Conservation (phyloP, 768 basidiomycete genomes). For the Pulveroboletus sp. region DNA sequence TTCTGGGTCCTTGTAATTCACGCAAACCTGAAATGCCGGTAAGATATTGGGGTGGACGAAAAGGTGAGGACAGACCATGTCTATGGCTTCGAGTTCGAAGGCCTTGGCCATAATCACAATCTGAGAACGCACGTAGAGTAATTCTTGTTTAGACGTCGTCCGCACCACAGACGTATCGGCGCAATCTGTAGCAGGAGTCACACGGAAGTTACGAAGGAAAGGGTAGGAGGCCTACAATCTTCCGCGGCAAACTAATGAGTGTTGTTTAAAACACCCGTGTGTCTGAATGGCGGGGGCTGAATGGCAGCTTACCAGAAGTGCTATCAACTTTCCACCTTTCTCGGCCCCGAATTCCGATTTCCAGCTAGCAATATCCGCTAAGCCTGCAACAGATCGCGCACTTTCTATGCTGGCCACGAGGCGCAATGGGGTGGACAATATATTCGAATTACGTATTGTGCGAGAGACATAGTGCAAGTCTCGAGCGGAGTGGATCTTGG, state of each 20-base stretch:
- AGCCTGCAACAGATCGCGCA: constrained; percentile 61
- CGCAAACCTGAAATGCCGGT: constrained; percentile 58
- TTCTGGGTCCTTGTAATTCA: constrained; percentile 73
- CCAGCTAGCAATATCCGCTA: constrained; percentile 71
- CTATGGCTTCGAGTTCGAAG: constrained; percentile 79
- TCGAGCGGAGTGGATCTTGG: constrained; percentile 70
- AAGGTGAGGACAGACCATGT: constrained; percentile 58
- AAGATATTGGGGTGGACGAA: not conserved
- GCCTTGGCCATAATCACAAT: constrained; percentile 81
- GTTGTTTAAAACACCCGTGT: not conserved
- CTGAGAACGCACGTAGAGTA: constrained; percentile 79
- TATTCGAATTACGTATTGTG: constrained; percentile 15
- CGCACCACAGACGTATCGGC: constrained; percentile 83
- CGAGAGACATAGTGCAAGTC: constrained; percentile 63
- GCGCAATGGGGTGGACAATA: constrained; percentile 39
- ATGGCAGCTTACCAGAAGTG: constrained; percentile 46
- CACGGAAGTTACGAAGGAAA: not conserved
- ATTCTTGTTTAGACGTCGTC: constrained; percentile 65
- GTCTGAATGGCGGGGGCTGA: not conserved
- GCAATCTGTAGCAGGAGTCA: constrained; percentile 55
- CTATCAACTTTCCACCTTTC: constrained; percentile 52
- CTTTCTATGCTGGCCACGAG: constrained; percentile 86
- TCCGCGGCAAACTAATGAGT: constrained; percentile 81
- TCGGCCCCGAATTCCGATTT: constrained; percentile 41
- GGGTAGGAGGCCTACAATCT: constrained; percentile 57